These are phyloP conservation scores for Heterobasidion irregulare DNA, from an alignment of 1,284 basidiomycete species.

Conservation along the genomic window DNA sequence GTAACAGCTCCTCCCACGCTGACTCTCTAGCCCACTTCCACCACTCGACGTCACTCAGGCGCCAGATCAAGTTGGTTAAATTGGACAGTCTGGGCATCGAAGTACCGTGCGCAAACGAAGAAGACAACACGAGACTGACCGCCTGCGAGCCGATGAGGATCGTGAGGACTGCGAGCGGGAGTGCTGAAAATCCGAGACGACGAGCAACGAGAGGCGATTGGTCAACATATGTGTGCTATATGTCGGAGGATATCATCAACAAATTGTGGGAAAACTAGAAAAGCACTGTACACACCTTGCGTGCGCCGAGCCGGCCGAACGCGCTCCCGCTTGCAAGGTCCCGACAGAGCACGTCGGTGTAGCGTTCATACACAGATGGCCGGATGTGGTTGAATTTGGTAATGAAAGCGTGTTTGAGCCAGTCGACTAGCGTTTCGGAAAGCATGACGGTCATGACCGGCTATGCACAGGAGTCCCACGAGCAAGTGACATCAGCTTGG, in stretches of 20 bases:
- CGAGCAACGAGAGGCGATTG: conserved; percentile 93
- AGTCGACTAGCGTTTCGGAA: conserved; percentile 95
- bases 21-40: conserved; percentile 28
- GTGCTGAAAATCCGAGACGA: conserved; percentile 87
- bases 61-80: background rate
- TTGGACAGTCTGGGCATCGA: background rate
- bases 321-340: conserved; percentile 84
- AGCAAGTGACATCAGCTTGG: background rate
- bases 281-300: conserved; percentile 42
- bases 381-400: conserved; percentile 97
- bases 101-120: conserved; percentile 23
- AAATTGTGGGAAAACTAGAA: background rate
- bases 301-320: conserved; percentile 53
- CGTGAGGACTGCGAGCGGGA: conserved; percentile 89
- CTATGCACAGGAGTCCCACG: conserved; percentile 27
- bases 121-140: conserved; percentile 51
- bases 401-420: conserved; percentile 99
- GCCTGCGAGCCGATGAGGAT: conserved; percentile 86
- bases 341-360: conserved; percentile 92
- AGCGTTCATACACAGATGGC: conserved; percentile 92
- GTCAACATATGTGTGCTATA: conserved; percentile 84
- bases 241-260: background rate
- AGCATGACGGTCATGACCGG: conserved; percentile 87
- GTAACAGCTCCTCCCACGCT: conserved; percentile 17
- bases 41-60: conserved; percentile 12